Conservation (phyloP, 2,329 filamentous ascomycete genomes). For the Ophiocordyceps polyrhachis-furcata region DNA sequence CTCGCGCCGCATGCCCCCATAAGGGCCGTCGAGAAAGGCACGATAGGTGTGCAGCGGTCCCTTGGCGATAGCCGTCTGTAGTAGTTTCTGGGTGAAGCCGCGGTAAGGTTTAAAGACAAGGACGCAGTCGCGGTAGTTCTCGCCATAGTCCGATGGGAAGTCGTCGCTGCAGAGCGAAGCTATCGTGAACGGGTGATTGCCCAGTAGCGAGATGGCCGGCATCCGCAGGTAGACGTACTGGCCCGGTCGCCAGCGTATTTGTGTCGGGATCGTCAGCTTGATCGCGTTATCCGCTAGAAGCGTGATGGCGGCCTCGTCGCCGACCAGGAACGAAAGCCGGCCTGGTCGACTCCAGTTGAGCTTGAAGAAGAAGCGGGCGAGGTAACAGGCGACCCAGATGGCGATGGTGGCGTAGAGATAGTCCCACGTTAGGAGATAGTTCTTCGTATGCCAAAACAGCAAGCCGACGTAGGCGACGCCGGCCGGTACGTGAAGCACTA, state of each 20-base stretch:
- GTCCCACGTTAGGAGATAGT: slow-evolving; percentile 76
- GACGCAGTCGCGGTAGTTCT: slow-evolving; percentile 72
- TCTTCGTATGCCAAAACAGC: slow-evolving; percentile 92
- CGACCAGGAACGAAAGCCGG: slow-evolving; percentile 63
- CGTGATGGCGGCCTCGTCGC: slow-evolving; percentile 79
- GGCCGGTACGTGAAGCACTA: slow-evolving; percentile 64
- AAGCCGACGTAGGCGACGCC: slow-evolving; percentile 64
- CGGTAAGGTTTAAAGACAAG: slow-evolving; percentile 83
- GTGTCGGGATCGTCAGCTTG: slow-evolving; percentile 85
- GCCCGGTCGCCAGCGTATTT: slow-evolving; percentile 80
- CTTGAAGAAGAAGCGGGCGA: slow-evolving; percentile 60
- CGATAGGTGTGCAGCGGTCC: slow-evolving; percentile 84
- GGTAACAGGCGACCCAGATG: slow-evolving; percentile 62
- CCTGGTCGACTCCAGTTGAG: slow-evolving; percentile 79
- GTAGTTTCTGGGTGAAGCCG: slow-evolving; percentile 72
- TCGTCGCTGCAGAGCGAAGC: slow-evolving; percentile 83
- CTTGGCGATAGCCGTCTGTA: slow-evolving; percentile 67
- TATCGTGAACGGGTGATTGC: slow-evolving; percentile 93
- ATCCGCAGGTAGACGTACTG: slow-evolving; percentile 92
- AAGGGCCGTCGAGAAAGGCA: slow-evolving; percentile 84
- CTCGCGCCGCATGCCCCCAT: slow-evolving; percentile 82
- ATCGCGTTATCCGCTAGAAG: slow-evolving; percentile 86
- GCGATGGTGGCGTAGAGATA: slow-evolving; percentile 69
- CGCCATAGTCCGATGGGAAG: slow-evolving; percentile 80
- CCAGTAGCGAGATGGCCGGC: slow-evolving; percentile 75